Base-by-base conservation (phyloP, 169 alveolate species). In the Cryptosporidium parvum region DNA sequence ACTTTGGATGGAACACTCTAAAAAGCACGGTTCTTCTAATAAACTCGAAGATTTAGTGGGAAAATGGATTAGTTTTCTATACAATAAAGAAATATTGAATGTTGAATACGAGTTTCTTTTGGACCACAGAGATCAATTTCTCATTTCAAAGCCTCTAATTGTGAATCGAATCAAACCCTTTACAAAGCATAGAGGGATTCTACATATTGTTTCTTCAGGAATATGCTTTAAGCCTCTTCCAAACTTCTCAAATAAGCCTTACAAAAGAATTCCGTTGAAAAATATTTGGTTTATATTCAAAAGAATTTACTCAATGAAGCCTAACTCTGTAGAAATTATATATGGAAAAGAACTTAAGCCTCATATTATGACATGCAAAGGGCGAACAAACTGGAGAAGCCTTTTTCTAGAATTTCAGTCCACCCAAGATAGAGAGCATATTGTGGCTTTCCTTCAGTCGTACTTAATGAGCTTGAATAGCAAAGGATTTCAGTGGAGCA, bases 321-420 rank as follows among this genome's bases (percentile, higher is more conserved):
- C 95, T n/a, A 94, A 93, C 58, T 93, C 97, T 5, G 69, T 94
- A 85, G 97, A 94, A 84, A 93, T 94, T 16, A 94, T 94, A n/a
- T 94, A 94, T 62, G 92, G 92, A 37, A 92, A 92, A n/a, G 94
- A 94, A 53, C 7, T 10, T 9, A 62, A 59, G 29, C 29, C 56
- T 21, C 56, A 42, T 7, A 62, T 18, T 39, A n/a, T 59, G 23
- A 16, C 37, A 12, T n/a, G 44, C 3, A 48, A 45, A 14, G 68
- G 91, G 12, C 31, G 69, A n/a, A 86, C 91, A 61, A 85, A 69
- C 67, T 94, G 94, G 85, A 75, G 94, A 44, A 93, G 96, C n/a
- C 69, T 94, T 29, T 93, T 93, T 75, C 61, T 94, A 18, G 97
- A 94, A 70, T 94, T 94, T 85, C 85, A 92, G 48, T 52, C 75